Conservation (phyloP, 2,329 filamentous ascomycete genomes). For the Phaeophleospora eucalypticola region DNA sequence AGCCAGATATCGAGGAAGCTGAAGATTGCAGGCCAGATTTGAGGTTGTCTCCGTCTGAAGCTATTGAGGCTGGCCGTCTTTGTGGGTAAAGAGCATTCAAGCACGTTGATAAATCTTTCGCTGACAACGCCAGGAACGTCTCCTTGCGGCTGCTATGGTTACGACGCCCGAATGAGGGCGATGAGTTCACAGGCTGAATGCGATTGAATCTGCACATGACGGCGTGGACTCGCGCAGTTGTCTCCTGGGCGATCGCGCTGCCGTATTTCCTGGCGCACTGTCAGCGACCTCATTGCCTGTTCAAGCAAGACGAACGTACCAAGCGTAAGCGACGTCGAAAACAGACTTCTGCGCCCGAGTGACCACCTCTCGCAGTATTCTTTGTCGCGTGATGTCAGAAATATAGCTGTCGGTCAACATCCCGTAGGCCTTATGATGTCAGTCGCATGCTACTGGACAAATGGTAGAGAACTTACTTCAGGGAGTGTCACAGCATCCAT, state of each 20-base stretch:
- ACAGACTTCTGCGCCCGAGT: conserved; percentile 75
- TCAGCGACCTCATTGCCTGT: conserved; percentile 21
- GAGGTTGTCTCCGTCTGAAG: conserved; percentile 46
- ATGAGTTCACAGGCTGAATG: not conserved
- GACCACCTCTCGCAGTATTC: conserved; percentile 67
- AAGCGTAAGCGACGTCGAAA: conserved; percentile 66
- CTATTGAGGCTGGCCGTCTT: conserved; percentile 57
- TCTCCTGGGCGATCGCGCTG: conserved; percentile 58
- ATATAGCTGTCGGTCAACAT: conserved; percentile 86
- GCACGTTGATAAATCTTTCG: conserved; percentile 73
- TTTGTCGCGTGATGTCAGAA: conserved; percentile 82
- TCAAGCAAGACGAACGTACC: conserved; percentile 48
- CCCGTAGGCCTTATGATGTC: conserved; percentile 51
- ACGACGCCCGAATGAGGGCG: not conserved
- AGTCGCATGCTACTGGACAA: not conserved
- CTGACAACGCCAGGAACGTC: conserved; percentile 49
- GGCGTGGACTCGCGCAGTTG: conserved; percentile 66
- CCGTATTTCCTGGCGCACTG: conserved; percentile 50
- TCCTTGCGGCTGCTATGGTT: not conserved
- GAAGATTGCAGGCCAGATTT: conserved; percentile 44
- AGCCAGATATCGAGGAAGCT: conserved; percentile 47
- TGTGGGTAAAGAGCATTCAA: conserved; percentile 82
- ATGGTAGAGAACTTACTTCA: conserved; percentile 55
- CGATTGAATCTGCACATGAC: conserved; percentile 60
- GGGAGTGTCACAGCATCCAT: conserved; percentile 81